Evolutionary conservation across 768 basidiomycete species (phyloP).

Genomic region (Hygrophorus russula): DNA sequence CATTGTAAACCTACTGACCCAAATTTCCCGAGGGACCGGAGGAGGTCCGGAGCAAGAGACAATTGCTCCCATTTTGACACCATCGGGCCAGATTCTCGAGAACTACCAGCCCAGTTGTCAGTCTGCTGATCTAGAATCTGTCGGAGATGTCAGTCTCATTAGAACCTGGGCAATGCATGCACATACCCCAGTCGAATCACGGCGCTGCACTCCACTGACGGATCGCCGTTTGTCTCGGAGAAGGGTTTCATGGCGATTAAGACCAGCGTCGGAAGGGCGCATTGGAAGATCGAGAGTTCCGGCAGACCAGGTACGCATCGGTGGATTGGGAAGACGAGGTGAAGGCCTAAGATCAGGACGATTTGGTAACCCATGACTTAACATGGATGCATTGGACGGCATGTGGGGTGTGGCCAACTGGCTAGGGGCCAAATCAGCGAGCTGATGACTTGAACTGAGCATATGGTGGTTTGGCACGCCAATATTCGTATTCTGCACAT

Average conservation of each 20-base stretch:
- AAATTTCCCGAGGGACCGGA: conserved; percentile 85
- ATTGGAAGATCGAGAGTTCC: conserved; percentile 68
- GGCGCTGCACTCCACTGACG: conserved; percentile 52
- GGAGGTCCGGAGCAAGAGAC: conserved; percentile 71
- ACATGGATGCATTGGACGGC: conserved; percentile 25
- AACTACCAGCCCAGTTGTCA: conserved; percentile 40
- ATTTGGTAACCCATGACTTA: conserved; percentile 53
- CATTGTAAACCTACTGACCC: conserved; percentile 46
- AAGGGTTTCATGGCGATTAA: conserved; percentile 31
- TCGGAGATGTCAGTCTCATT: conserved; percentile 8
- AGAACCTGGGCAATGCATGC: conserved; percentile 3
- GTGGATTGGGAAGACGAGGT: conserved; percentile 55
- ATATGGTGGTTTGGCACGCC: conserved; percentile 30
- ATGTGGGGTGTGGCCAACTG: conserved; percentile 31
- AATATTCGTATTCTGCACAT: conserved; percentile 33
- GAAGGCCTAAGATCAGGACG: conserved; percentile 53
- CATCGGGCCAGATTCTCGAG: conserved; percentile 67
- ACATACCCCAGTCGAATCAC: conserved; percentile 68
- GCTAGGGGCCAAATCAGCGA: conserved; percentile 37
- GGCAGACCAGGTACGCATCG: conserved; percentile 78
- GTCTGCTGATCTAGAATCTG: conserved; percentile 48
- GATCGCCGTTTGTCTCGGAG: conserved; percentile 68
- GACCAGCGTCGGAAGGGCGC: conserved; percentile 36
- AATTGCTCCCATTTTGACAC: conserved; percentile 97
- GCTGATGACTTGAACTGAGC: conserved; percentile 26